Evolutionary conservation across 805 yeast genomes (phyloP).

Genomic region (Cyberlindnera suaveolens): DNA sequence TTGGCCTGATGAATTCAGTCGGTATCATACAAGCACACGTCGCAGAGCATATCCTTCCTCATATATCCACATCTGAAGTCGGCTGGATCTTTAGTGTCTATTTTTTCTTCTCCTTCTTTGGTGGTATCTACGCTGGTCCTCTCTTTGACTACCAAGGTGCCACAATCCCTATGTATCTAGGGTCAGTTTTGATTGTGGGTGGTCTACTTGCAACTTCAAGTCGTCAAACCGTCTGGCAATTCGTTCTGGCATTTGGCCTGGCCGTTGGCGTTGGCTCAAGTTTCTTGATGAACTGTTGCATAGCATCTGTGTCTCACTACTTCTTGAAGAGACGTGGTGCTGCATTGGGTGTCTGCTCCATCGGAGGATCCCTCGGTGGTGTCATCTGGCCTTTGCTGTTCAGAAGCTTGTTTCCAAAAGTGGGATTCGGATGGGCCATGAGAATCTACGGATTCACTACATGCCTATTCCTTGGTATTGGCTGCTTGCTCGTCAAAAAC

Average conservation of each 20-base stretch:
- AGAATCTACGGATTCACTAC: conserved; percentile 40
- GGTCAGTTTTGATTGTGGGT: conserved; percentile 37
- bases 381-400: conserved; percentile 39
- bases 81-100: conserved; percentile 60
- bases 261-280: conserved; percentile 39
- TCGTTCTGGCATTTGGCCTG: conserved; percentile 44
- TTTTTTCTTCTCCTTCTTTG: conserved; percentile 22
- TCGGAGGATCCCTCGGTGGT: conserved; percentile 46
- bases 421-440: conserved; percentile 48
- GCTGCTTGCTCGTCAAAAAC: conserved; percentile 32
- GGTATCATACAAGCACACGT: conserved; percentile 68
- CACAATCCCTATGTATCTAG: conserved; percentile 35
- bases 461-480: conserved; percentile 15
- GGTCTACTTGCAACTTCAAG: conserved; percentile 38
- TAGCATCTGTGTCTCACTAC: conserved; percentile 38
- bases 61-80: conserved; percentile 40
- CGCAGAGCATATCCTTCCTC: conserved; percentile 41
- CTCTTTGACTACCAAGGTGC: conserved; percentile 58
- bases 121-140: conserved; percentile 36
- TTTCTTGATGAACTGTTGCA: conserved; percentile 36
- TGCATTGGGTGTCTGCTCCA: conserved; percentile 37
- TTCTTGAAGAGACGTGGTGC: conserved; percentile 34
- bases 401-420: conserved; percentile 27
- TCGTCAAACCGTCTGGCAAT: conserved; percentile 39
- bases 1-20: conserved; percentile 60